Evolutionary conservation across 805 yeast genomes (phyloP).

Genomic region (Metschnikowia santaceciliae): DNA sequence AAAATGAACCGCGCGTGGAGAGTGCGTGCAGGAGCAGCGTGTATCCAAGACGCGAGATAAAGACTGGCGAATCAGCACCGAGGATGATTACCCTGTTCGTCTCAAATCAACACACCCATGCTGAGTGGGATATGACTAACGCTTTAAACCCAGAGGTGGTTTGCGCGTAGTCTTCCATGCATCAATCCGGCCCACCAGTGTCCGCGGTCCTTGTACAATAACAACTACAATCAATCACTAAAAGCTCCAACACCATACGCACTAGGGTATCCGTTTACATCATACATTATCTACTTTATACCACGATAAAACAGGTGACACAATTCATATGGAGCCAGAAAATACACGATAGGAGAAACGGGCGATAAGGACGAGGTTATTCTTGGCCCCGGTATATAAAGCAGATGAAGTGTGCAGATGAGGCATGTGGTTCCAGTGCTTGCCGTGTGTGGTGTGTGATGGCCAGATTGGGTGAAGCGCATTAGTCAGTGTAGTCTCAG

Average conservation of each 20-base stretch:
- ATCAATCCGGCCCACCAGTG: too few relatives aligned
- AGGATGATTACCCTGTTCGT: not conserved
- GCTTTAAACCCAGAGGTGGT: too few relatives aligned
- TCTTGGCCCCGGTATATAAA: not conserved
- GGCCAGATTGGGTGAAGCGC: not conserved
- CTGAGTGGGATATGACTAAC: too few relatives aligned
- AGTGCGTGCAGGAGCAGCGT: not conserved
- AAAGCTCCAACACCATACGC: too few relatives aligned
- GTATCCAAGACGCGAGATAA: conserved; percentile 1
- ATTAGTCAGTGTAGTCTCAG: too few relatives aligned
- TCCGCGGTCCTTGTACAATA: too few relatives aligned
- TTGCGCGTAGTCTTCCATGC: not conserved
- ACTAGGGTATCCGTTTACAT: too few relatives aligned
- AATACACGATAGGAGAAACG: not conserved
- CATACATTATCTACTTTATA: not conserved
- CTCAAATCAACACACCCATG: not conserved
- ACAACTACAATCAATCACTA: too few relatives aligned
- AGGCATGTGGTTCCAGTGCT: not conserved
- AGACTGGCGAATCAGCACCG: not conserved
- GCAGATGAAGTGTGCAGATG: not conserved
- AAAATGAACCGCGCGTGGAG: not conserved
- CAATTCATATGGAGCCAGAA: too few relatives aligned
- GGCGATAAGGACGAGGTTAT: not conserved
- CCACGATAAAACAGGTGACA: too few relatives aligned
- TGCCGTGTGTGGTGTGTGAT: not conserved